Percentiles rank a stretch among this genome's conserved stretches.
phyloP scores from a whole-genome alignment of 208 protist species.

The Crithidia thermophila region DNA sequence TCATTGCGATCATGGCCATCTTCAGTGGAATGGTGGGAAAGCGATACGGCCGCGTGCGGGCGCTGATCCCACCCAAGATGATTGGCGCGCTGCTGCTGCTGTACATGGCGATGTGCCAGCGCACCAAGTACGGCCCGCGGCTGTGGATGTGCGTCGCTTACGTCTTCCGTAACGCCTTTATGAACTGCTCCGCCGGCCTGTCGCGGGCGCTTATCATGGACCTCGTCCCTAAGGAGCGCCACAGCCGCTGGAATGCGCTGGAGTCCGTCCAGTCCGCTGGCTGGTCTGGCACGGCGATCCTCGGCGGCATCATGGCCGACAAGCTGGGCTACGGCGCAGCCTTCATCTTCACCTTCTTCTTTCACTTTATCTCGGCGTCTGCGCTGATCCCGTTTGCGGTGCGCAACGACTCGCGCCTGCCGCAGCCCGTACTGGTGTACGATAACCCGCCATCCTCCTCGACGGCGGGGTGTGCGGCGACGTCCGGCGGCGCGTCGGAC shows the following conservation, averaged over 20 bases:
- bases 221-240: slow-evolving; percentile 46
- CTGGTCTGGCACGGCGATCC: slow-evolving; percentile 69
- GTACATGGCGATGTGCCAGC: slow-evolving; percentile 58
- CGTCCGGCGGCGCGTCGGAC: background rate
- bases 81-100: slow-evolving; percentile 52
- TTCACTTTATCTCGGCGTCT: slow-evolving; percentile 45
- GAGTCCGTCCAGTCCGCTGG: slow-evolving; percentile 69
- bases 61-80: slow-evolving; percentile 52
- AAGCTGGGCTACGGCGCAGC: slow-evolving; percentile 51
- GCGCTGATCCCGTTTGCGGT: slow-evolving; percentile 50
- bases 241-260: slow-evolving; percentile 67
- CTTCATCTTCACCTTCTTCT: slow-evolving; percentile 80
- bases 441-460: slow-evolving; percentile 6
- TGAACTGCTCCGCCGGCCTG: slow-evolving; percentile 66
- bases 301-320: slow-evolving; percentile 71
- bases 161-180: slow-evolving; percentile 56
- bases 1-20: slow-evolving; percentile 59
- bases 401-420: slow-evolving; percentile 56
- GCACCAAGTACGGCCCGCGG: slow-evolving; percentile 30
- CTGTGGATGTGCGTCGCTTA: slow-evolving; percentile 62
- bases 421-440: slow-evolving; percentile 34
- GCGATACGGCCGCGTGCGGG: slow-evolving; percentile 54
- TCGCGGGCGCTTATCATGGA: slow-evolving; percentile 77
- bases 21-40: slow-evolving; percentile 39
- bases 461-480: background rate